Base-by-base conservation (phyloP, 148 eudicot species). In the Hydrangea macrophylla region DNA sequence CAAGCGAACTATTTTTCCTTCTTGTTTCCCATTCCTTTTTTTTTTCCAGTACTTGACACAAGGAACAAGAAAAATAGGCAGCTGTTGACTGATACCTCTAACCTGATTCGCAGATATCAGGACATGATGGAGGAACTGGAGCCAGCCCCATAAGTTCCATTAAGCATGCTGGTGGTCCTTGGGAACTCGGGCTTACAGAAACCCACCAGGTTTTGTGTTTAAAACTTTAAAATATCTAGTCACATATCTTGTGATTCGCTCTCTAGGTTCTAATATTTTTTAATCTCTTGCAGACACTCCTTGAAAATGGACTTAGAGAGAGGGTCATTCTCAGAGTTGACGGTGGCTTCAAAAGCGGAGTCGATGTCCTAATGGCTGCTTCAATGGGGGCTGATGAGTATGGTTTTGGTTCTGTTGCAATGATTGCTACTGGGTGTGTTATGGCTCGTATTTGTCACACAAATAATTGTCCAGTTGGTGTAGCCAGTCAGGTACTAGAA, bases 371-470 rank as follows among this genome's bases (percentile, higher is more conserved):
- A 68, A 94, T 91, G 93, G 99, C 96, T 75, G 97, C 99, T 65
- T 90, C 93, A 79, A 90, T 94, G 97, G 99, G 99, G 68, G 99
- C 93, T 59, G 99, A 94, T 80, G 99, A 94, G 60, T 94, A 90
- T 77, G 99, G 99, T 54, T 94, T 94, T 83, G 99, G 99, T 75
- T 94, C 99, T 55, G 74, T 94, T 60, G 99, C 99, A 23, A 94
- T 94, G 99, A 94, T 94, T 69, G 99, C 99, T 72, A 94, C 99
- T 70, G 99, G 99, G 26, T 94, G 99, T 75, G 88, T 94, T 42
- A 94, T 94, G 99, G 99, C 99, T 75, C 93, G 99, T 62, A 94
- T 94, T 57, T 94, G 99, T 85, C 99, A 94, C 75, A 94, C 99
- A 23, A 94, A 94, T 70, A 94, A 94, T 78, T 94, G 99, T 75